A percentile compares a stretch with the other conserved stretches of the same genome.
Evolutionary conservation across 2,329 filamentous ascomycete species (phyloP).

Genomic region (Colletotrichum scovillei): DNA sequence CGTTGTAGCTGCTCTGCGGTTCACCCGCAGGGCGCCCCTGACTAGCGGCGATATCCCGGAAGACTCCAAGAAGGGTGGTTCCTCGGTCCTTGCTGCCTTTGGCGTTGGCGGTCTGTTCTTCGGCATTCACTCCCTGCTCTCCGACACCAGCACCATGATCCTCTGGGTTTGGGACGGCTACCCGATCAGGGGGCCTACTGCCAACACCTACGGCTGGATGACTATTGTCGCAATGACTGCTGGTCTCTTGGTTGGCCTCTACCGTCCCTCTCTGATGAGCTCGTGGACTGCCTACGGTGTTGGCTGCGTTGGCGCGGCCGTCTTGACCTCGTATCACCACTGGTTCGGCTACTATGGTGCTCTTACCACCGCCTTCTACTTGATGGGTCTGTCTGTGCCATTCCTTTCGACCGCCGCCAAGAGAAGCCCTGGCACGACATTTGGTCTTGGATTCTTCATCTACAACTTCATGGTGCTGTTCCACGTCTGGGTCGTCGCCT

Average conservation of each 20-base stretch:
- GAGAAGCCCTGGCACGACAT: constrained; percentile 81
- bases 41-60: constrained; percentile 49
- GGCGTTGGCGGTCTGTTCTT: constrained; percentile 90
- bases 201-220: constrained; percentile 89
- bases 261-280: constrained; percentile 75
- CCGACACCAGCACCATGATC: constrained; percentile 99
- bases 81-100: constrained; percentile 76
- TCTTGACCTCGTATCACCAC: constrained; percentile 81
- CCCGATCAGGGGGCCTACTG: constrained; percentile 86
- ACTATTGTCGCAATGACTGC: constrained; percentile 89
- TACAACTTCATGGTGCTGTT: constrained; percentile 98
- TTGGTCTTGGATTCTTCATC: constrained; percentile 88
- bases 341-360: constrained; percentile 94
- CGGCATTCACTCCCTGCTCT: constrained; percentile 89
- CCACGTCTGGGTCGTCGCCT: constrained; percentile 98
- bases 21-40: constrained; percentile 74
- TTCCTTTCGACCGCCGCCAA: constrained; percentile 81
- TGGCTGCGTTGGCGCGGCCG: constrained; percentile 81
- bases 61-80: constrained; percentile 65
- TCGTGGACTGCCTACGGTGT: constrained; percentile 84
- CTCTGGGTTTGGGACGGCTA: constrained; percentile 98
- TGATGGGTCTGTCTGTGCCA: constrained; percentile 82
- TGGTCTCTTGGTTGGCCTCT: constrained; percentile 82
- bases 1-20: constrained; percentile 78
- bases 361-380: constrained; percentile 78